phyloP scores from a whole-genome alignment of 2,329 filamentous ascomycete species.

The Clonostachys byssicola region DNA sequence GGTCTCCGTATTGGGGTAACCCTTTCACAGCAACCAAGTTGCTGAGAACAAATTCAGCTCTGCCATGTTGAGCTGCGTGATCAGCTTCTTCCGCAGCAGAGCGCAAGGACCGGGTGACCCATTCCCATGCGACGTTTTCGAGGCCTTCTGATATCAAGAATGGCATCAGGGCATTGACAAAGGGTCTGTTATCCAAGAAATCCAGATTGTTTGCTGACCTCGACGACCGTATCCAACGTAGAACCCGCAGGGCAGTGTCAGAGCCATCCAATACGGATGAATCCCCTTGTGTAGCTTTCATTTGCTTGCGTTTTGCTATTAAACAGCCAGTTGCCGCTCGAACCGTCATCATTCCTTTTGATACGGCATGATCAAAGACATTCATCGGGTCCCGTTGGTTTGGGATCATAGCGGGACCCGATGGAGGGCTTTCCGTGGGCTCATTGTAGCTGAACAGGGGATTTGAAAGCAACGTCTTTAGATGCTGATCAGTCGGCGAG shows the following conservation, averaged over 20 bases:
- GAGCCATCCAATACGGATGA: constrained; percentile 4
- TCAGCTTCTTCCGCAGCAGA: constrained; percentile 9
- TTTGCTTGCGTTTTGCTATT: constrained; percentile 36
- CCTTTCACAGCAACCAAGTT: constrained; percentile 37
- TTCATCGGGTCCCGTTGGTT: constrained; percentile 38
- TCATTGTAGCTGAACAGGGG: constrained; percentile 44
- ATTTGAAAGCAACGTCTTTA: constrained; percentile 53
- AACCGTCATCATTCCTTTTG: constrained; percentile 51
- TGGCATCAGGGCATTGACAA: constrained; percentile 33
- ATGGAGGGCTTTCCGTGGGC: neutral
- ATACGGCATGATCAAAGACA: constrained; percentile 51
- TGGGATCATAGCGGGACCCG: constrained; percentile 1
- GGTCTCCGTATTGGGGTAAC: constrained; percentile 28
- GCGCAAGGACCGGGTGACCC: constrained; percentile 38
- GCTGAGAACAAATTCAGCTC: constrained; percentile 25
- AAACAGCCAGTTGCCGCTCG: constrained; percentile 50
- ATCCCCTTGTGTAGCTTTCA: constrained; percentile 16
- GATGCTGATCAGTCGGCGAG: constrained; percentile 35
- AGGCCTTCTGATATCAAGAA: constrained; percentile 50
- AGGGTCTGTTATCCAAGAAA: constrained; percentile 35
- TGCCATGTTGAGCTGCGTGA: constrained; percentile 9
- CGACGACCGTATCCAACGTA: constrained; percentile 49
- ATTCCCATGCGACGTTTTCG: constrained; percentile 47
- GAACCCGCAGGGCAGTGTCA: constrained; percentile 32
- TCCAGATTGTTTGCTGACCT: constrained; percentile 38